Conservation (phyloP, 768 basidiomycete species). For the Phaffia tasmanica region DNA sequence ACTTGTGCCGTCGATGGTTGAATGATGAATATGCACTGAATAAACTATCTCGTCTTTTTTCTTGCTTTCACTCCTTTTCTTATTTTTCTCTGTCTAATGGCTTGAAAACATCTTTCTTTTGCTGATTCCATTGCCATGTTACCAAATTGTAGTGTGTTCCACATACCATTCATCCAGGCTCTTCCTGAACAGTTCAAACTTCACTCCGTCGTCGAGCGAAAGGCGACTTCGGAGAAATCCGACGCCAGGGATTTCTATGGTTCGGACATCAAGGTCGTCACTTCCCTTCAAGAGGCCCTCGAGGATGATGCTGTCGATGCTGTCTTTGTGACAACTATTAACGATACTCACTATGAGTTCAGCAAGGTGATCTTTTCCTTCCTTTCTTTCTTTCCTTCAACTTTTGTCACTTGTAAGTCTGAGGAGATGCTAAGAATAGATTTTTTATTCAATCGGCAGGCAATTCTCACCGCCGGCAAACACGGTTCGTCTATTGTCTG, state of each 20-base stretch:
- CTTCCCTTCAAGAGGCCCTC: slow-evolving; percentile 52
- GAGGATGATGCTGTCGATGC: slow-evolving; percentile 57
- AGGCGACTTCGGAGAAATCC: slow-evolving; percentile 51
- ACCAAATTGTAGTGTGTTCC: slow-evolving; percentile 52
- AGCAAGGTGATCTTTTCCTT: slow-evolving; percentile 43
- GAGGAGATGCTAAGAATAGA: not conserved
- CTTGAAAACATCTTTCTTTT: not conserved
- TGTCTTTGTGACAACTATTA: slow-evolving; percentile 56
- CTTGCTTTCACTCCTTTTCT: too few relatives aligned
- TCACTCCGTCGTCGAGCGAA: slow-evolving; percentile 63
- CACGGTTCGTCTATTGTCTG: not conserved
- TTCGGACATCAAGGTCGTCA: slow-evolving; percentile 49
- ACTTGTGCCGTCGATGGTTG: not conserved
- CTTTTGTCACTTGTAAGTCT: not conserved
- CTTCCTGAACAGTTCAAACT: slow-evolving; percentile 59
- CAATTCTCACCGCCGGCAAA: slow-evolving; percentile 16
- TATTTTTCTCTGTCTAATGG: not conserved
- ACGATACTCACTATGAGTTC: slow-evolving; percentile 58
- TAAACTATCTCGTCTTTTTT: not conserved
- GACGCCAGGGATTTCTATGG: slow-evolving; percentile 59
- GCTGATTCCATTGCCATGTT: not conserved
- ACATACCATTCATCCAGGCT: slow-evolving; percentile 64
- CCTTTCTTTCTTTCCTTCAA: not conserved
- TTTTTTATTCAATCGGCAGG: not conserved
- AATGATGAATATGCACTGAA: too few relatives aligned